A percentile compares a stretch with the other conserved stretches of the same genome.
phyloP scores from a whole-genome alignment of 179 eudicot genomes.

The Actinidia chinensis region DNA sequence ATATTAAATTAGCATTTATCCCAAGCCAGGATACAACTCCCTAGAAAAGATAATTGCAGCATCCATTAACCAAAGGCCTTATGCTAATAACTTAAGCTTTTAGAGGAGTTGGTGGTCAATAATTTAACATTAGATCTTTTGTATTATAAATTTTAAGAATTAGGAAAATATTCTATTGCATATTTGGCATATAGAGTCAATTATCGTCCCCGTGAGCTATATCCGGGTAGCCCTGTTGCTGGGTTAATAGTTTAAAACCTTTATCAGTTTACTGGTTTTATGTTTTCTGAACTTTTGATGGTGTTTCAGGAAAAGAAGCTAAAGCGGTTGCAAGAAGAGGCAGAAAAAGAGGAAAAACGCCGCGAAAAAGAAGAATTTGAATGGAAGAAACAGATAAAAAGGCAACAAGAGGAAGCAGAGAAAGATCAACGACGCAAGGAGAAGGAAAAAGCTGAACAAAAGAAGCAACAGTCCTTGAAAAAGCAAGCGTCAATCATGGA shows the following conservation, averaged over 20 bases:
- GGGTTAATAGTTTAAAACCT: neutral
- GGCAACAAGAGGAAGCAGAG: constrained; percentile 89
- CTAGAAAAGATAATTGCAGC: too few relatives aligned
- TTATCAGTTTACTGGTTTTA: constrained; percentile 1
- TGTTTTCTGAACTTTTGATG: neutral
- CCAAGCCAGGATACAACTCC: too few relatives aligned
- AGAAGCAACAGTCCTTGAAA: constrained; percentile 59
- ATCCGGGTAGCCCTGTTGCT: constrained; percentile 3
- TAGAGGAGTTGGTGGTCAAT: neutral
- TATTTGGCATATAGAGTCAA: neutral
- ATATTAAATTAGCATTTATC: neutral
- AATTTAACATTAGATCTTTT: neutral
- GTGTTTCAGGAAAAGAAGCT: constrained; percentile 74
- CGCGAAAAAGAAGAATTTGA: constrained; percentile 78
- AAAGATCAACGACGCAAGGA: constrained; percentile 72
- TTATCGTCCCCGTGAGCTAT: neutral
- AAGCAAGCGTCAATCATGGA: constrained; percentile 97
- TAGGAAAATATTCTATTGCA: neutral
- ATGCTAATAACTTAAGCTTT: too few relatives aligned
- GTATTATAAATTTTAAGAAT: neutral
- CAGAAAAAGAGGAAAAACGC: constrained; percentile 76
- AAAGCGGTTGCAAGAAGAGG: constrained; percentile 75
- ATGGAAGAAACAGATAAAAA: constrained; percentile 54
- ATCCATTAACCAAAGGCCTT: too few relatives aligned
- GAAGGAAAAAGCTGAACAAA: constrained; percentile 84